Evolutionary conservation across 805 yeast species (phyloP).

Genomic region (Ogataea pini): DNA sequence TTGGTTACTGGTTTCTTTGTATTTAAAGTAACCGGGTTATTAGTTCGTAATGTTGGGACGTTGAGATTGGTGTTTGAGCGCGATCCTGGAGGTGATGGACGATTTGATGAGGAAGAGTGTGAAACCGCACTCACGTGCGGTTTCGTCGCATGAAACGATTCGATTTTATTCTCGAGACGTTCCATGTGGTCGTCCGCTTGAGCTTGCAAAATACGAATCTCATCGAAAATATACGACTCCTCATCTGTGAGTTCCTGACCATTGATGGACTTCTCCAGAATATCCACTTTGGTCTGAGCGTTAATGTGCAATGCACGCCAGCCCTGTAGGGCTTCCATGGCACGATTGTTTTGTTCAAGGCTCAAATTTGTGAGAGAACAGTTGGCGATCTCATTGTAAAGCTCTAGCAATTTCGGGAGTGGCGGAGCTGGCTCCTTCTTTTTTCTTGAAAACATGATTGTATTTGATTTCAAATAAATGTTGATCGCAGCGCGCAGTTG

Average conservation of each 20-base stretch:
- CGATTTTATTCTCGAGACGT: slow-evolving; percentile 31
- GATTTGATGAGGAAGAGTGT: slow-evolving; percentile 6
- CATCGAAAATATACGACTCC: slow-evolving; percentile 45
- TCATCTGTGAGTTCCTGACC: slow-evolving; percentile 42
- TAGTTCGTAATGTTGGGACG: slow-evolving; percentile 34
- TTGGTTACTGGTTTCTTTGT: slow-evolving; percentile 23
- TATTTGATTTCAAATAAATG: not conserved
- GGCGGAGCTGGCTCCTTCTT: slow-evolving; percentile 64
- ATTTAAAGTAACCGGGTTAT: slow-evolving; percentile 33
- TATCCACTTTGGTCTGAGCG: slow-evolving; percentile 55
- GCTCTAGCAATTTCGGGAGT: slow-evolving; percentile 55
- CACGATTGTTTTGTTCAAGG: slow-evolving; percentile 54
- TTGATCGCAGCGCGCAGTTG: not conserved
- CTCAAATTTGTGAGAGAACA: slow-evolving; percentile 56
- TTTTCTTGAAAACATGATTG: slow-evolving; percentile 49
- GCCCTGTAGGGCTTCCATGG: slow-evolving; percentile 62
- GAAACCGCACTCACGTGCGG: slow-evolving; percentile 2
- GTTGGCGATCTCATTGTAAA: slow-evolving; percentile 64
- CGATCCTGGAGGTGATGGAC: slow-evolving; percentile 19
- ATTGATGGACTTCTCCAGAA: slow-evolving; percentile 44
- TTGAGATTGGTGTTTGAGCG: slow-evolving; percentile 14
- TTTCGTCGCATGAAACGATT: slow-evolving; percentile 11
- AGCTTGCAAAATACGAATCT: slow-evolving; percentile 37
- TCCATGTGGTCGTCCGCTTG: slow-evolving; percentile 42
- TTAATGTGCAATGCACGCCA: slow-evolving; percentile 74